Evolutionary conservation across 1,284 basidiomycete species (phyloP).

Genomic region (Dichomitus squalens): DNA sequence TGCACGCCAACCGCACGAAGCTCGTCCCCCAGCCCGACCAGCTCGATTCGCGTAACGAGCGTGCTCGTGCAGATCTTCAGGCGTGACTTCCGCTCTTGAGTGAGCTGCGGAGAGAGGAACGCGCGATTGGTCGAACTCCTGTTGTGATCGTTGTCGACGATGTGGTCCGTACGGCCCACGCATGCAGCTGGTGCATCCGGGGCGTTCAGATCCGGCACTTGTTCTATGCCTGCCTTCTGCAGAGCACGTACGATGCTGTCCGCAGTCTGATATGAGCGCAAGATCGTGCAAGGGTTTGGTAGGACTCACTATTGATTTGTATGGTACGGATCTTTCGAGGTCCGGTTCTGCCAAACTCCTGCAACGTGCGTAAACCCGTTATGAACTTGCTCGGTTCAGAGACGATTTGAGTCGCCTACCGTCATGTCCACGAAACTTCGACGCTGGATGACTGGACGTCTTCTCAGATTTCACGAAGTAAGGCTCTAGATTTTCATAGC

Average conservation of each 20-base stretch:
- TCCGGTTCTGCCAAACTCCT: conserved; percentile 17
- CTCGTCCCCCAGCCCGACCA: not conserved
- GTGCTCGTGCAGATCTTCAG: conserved; percentile 34
- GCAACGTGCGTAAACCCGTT: too few species aligned
- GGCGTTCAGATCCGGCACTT: conserved; percentile 31
- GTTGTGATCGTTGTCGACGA: conserved; percentile 23
- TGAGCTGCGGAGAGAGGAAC: conserved; percentile 31
- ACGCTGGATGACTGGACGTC: conserved; percentile 7
- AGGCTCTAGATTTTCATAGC: conserved; percentile 37
- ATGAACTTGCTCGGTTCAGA: too few species aligned
- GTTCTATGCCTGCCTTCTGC: conserved; percentile 25
- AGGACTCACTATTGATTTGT: not conserved
- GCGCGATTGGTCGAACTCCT: conserved; percentile 32
- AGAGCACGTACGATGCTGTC: conserved; percentile 22
- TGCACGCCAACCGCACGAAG: conserved; percentile 17
- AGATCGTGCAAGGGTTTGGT: not conserved
- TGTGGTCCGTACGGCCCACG: conserved; percentile 26
- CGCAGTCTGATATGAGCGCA: not conserved
- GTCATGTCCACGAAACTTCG: conserved; percentile 11
- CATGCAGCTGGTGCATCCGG: conserved; percentile 27
- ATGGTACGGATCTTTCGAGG: not conserved
- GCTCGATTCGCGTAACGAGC: conserved; percentile 23
- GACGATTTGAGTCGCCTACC: conserved; percentile 23
- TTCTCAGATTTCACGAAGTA: conserved; percentile 41
- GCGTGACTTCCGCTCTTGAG: conserved; percentile 11